Base-by-base conservation (phyloP, 1,284 basidiomycete genomes). In the Puccinia sorghi region DNA sequence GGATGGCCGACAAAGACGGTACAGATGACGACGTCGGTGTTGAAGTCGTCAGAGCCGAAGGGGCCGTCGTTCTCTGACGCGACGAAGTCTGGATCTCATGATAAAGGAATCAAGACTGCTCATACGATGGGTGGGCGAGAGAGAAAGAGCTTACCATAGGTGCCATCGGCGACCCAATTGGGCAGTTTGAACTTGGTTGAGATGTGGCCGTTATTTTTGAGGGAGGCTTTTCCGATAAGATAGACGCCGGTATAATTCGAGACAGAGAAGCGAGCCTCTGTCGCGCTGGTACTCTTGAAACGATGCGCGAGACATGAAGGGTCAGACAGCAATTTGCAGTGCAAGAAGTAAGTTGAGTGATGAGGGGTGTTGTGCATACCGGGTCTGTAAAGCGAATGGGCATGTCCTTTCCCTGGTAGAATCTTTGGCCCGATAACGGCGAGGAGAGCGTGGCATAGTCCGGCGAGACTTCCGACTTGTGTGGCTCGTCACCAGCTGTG, bases 21-120 rank as follows among this genome's bases (percentile, higher is more conserved):
- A 20, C 69, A 71, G 17, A 71, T 71, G 48, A 71, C 37, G 20
- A 71, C 69, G 27, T 71, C 69, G 15, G 52, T 71, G 52, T 71
- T 71, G 52, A 71, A 57, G 52, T 54, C 52, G n/a, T 71, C 69
- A 39, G 67, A 70, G 32, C 50, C 67, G 27, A 56, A 70, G 11
- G 52, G 52, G n/a, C 32, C 69, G 37, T 71, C 69, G 52, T 71
- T 71, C n/a, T 71, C 69, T 17, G 69, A 71, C 25, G 57, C 69
- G 15, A 71, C 52, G 37, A 71, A 71, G 27, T 71, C 69, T 71
- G 37, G 37, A 32, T 32, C 32, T 4, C 32, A 4, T 32, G 32
- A 32, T 32, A 1, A 32, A 32, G 32, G 32, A 32, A 32, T 32
- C 32, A 32, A 4, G 32, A 32, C 32, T 32, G 32, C 32, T 32